Base-by-base conservation (phyloP, 805 yeast genomes). In the Hagleromyces aurorensis region DNA sequence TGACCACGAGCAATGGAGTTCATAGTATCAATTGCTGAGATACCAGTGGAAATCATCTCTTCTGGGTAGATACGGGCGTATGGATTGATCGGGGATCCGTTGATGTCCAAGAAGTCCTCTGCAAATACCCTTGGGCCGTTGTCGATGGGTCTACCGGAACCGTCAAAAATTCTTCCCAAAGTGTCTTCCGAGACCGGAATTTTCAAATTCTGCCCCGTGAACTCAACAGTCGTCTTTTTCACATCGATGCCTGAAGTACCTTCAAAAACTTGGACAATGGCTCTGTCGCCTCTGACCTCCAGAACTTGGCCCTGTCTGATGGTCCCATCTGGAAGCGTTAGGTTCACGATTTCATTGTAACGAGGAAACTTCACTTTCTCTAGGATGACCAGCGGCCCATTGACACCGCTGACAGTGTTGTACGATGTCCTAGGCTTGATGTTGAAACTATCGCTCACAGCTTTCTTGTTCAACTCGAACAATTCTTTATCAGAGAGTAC, bases 1-100 rank as follows among this genome's bases (percentile, higher is more conserved):
- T 91, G 99, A 47, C 99, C 99, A 74, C 99, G 84, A 37, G 99
- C 99, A 70, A 91, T 91, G 24, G 98, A 89, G 66, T 91, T 93
- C 98, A 91, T 91, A 34, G 96, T 87, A 62, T 91, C 99, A 56
- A 91, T 91, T 29, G 98, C 96, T 27, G 96, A 87, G 42, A 91
- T 72, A 74, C 99, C 99, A 12, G 99, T 93, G 30, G 96, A 86
- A 50, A 91, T 91, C 99, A 91, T 91, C 69, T 91, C 99, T 70
- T 91, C 98, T 17, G 99, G 99, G 60, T 93, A 93, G 48, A 91
- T 91, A 67, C 99, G 87, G 24, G 96, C 94, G 60, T 65, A 91
- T 32, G 99, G 99, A 58, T 91, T 91, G 62, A 91, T 91, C 54
- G 99, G 97, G 23, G 97, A 86, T 36, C 99, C 99, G 60, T 91